Evolutionary conservation across 495 filamentous ascomycete genomes (phyloP), one percentile per base, ranked within the genome.

Genomic region (Talaromyces trachyspermus): DNA sequence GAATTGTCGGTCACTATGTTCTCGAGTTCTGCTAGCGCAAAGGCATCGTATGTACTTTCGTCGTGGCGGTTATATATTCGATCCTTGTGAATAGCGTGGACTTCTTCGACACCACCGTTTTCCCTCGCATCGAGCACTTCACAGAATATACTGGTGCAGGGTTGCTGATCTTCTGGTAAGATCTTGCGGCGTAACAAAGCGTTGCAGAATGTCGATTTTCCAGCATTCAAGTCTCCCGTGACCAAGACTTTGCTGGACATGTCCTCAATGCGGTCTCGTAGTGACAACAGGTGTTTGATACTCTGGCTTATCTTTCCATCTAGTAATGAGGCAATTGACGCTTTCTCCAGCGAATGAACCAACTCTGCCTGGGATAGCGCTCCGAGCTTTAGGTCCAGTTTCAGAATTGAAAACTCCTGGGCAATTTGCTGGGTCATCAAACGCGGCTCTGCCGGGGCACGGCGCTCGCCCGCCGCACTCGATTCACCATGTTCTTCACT

Each of bases 201-300:
- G 66, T 98, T 98, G 70, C 92, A 98, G 54, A 98, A 97, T 4
- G 92, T 97, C 9, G 92, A 98, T 60, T 98, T 98, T 57, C 92
- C 92, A 11, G 92, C 91, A 61, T 98, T 98, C 40, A 97, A 64
- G 66, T 98, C 92, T 56, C 92, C 92, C 10, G 92, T 98, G n/a
- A 98, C 82, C 54, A 98, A 60, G 12, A 98, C 94, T 66, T 97
- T 98, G 67, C 94, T 97, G 2, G 91, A 87, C 0, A 86, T 97
- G 67, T 98, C 92, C 58, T 96, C 91, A 43, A 98, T 98, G 43
- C 92, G 80, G 52, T 97, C 94, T 49, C 88, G 83, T 33, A 98
- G 74, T 3, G 83, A 77, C 35, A 85, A 71, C 5, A 98, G 76
- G 70, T 98, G 92, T 58, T 89, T 87, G 62, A 96, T 81, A 61